Base-by-base conservation (phyloP, 2,329 filamentous ascomycete species). In the Myriosclerotinia scirpicola region DNA sequence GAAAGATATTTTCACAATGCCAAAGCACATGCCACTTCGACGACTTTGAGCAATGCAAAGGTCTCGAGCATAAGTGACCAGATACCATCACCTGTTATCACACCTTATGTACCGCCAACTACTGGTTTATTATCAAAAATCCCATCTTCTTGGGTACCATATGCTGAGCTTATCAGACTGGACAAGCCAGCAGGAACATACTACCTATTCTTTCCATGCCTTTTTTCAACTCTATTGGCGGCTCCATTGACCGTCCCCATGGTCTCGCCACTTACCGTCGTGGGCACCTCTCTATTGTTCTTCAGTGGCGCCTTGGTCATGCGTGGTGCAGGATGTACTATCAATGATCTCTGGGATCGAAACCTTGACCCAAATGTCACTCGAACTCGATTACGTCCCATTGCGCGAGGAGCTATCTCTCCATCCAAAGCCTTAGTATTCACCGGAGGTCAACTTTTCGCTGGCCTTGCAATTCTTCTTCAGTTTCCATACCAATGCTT, bases 321-420 rank as follows among this genome's bases (percentile, higher is more conserved):
- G 90, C 90, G 93, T 68, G 90, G 93, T 59, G 91, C 92, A 26
- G 92, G 92, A 62, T 96, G 93, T 78, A 90, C 90, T 22, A 92
- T 96, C 79, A 96, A 96, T 76, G 93, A 97, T 76, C 86, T 96
- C 61, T 93, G 92, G 90, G 93, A 96, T 78, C 87, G 91, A 65
- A 90, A 95, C 72, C 87, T 96, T 20, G 93, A 97, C 77, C 89
- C 90, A 8, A 85, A 92, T 69, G 92, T 96, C 17, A 79, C 84
- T 1, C 85, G 93, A 58, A 96, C 91, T 7, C 85, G 89, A 17
- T 81, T 92, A 42, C 88, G 93, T 20, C 93, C 93, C 3, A 90
- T 97, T 68, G 92, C 93, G 0, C 86, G 93, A 15, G 85, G 90
- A 44, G 92, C 92, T 63, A 81, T 96, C 61, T 88, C 86, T 3